Evolutionary conservation across 129 eudicot genomes (phyloP).

Genomic region (Flaveria sonorensis): DNA sequence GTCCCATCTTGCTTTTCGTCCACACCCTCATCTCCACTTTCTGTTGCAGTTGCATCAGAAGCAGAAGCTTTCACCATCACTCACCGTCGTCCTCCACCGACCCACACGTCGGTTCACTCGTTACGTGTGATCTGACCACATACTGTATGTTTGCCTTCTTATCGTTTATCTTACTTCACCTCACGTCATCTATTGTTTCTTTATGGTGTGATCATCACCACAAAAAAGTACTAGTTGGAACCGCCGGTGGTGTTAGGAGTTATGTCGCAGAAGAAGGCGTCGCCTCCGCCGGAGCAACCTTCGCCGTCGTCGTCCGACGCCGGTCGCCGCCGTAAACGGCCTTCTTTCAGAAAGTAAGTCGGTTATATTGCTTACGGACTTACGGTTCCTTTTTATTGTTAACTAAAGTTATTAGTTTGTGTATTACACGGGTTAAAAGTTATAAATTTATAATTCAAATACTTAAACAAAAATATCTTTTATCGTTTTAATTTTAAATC

Average conservation of each 20-base stretch:
- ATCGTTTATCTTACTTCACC: constrained; percentile 6
- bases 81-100: not conserved
- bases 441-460: too few species aligned
- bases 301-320: constrained; percentile 27
- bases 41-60: not conserved
- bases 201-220: constrained; percentile 1
- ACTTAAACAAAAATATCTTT: too few species aligned
- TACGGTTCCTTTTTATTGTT: too few species aligned
- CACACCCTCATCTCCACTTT: constrained; percentile 17
- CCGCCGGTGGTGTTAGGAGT: not conserved
- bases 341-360: constrained; percentile 40
- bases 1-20: constrained; percentile 23
- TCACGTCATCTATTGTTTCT: constrained; percentile 17
- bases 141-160: not conserved
- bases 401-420: too few species aligned
- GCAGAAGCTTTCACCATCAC: not conserved
- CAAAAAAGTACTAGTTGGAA: not conserved
- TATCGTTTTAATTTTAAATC: too few species aligned
- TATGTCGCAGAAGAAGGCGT: constrained; percentile 38
- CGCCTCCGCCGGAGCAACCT: constrained; percentile 35
- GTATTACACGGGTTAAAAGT: too few species aligned
- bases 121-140: constrained; percentile 17
- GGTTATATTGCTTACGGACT: not conserved
- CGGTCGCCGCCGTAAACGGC: constrained; percentile 34
- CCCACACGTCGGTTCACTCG: constrained; percentile 3